These are phyloP conservation scores for Daedalea quercina DNA, from an alignment of 768 basidiomycete species.

Conservation along the genomic window DNA sequence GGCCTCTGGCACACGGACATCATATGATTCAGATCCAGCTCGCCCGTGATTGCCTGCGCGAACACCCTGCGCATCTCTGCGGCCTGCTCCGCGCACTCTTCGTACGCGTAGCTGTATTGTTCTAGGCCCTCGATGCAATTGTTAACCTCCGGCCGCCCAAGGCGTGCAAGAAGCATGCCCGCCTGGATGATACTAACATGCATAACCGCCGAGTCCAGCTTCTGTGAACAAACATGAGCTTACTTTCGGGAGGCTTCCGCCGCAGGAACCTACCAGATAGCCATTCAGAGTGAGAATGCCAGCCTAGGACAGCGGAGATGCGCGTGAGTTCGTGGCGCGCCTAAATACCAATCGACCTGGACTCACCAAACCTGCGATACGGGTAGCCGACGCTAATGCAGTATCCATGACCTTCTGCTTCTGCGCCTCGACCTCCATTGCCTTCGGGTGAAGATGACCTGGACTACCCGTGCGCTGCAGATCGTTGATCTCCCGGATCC, in stretches of 20 bases:
- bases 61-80: slow-evolving; percentile 50
- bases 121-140: slow-evolving; percentile 82
- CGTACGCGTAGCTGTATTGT: slow-evolving; percentile 86
- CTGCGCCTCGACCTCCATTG: slow-evolving; percentile 49
- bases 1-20: slow-evolving; percentile 24
- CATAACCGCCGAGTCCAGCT: slow-evolving; percentile 84
- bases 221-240: slow-evolving; percentile 29
- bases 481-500: slow-evolving; percentile 67
- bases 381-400: slow-evolving; percentile 76
- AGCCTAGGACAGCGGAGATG: slow-evolving; percentile 34
- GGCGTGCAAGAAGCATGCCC: slow-evolving; percentile 71
- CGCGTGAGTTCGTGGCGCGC: neutral
- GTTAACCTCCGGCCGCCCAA: slow-evolving; percentile 77
- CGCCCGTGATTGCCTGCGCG: slow-evolving; percentile 33
- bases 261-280: slow-evolving; percentile 56
- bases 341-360: slow-evolving; percentile 2
- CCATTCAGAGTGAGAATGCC: slow-evolving; percentile 82
- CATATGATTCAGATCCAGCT: slow-evolving; percentile 36
- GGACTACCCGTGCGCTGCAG: slow-evolving; percentile 30
- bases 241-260: neutral
- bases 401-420: slow-evolving; percentile 75
- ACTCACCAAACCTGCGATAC: slow-evolving; percentile 83
- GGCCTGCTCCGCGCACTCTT: slow-evolving; percentile 77
- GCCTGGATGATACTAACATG: slow-evolving; percentile 82
- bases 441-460: slow-evolving; percentile 30